These are phyloP conservation scores for Capsella bursapastoris DNA, from an alignment of 345 rosid species.

Conservation along the genomic window DNA sequence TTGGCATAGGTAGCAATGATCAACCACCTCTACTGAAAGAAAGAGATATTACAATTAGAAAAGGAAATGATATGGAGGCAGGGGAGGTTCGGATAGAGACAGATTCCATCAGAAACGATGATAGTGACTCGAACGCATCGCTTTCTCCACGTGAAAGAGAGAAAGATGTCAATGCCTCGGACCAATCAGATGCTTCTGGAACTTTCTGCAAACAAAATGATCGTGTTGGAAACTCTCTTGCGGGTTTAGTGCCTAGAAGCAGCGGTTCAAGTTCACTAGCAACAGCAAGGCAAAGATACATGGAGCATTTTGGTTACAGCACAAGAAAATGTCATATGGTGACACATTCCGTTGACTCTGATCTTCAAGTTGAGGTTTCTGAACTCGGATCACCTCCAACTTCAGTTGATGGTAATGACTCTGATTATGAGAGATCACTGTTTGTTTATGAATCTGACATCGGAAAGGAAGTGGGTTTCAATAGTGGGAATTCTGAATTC, in stretches of 20 bases:
- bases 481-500: constrained; percentile 47
- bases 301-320: constrained; percentile 50
- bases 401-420: constrained; percentile 58
- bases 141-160: constrained; percentile 48
- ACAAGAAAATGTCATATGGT: constrained; percentile 55
- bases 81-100: constrained; percentile 47
- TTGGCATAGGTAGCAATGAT: constrained; percentile 52
- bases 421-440: constrained; percentile 59
- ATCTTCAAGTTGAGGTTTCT: constrained; percentile 93
- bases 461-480: constrained; percentile 49
- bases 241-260: constrained; percentile 51
- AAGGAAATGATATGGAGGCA: constrained; percentile 39
- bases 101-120: constrained; percentile 45
- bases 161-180: constrained; percentile 27
- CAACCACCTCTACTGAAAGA: constrained; percentile 33
- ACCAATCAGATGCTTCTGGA: constrained; percentile 33
- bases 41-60: constrained; percentile 23
- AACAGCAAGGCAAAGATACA: constrained; percentile 47
- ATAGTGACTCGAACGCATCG: constrained; percentile 42
- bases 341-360: constrained; percentile 78
- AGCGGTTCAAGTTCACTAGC: constrained; percentile 50
- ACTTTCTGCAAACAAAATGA: constrained; percentile 38
- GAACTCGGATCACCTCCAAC: constrained; percentile 77
- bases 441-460: constrained; percentile 57
- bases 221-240: constrained; percentile 38